phyloP scores from a whole-genome alignment of 129 eudicot species.

The Pittosporum tobira region DNA sequence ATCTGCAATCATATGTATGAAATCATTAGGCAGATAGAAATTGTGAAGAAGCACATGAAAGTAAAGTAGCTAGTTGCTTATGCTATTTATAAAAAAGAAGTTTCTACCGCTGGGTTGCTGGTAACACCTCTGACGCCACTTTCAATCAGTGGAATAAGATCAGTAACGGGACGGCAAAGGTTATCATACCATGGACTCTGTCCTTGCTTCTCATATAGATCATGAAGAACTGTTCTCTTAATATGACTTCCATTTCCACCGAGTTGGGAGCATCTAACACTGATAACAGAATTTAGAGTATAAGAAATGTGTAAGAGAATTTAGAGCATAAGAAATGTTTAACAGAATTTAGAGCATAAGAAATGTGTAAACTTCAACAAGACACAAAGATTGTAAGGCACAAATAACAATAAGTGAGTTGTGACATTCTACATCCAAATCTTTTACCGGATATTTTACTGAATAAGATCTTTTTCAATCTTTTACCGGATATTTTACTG shows the following conservation, averaged over 20 bases:
- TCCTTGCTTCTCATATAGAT: constrained; percentile 87
- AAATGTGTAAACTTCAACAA: neutral
- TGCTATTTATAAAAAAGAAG: neutral
- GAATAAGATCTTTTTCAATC: neutral
- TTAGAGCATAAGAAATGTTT: constrained; percentile 8
- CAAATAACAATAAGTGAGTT: neutral
- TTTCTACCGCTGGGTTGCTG: constrained; percentile 92
- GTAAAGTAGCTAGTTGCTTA: neutral
- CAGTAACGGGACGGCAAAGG: constrained; percentile 93
- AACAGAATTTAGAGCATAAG: constrained; percentile 13
- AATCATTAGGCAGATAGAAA: neutral
- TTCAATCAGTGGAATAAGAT: constrained; percentile 78
- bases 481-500: neutral
- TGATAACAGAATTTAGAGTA: constrained; percentile 5
- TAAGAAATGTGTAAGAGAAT: no score
- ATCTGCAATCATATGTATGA: constrained; percentile 46
- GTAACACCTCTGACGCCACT: constrained; percentile 98
- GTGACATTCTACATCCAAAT: no score
- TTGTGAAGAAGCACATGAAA: neutral
- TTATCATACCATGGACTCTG: constrained; percentile 99
- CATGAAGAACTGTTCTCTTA: constrained; percentile 85
- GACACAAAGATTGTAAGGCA: neutral
- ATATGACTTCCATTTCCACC: constrained; percentile 63
- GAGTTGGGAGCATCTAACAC: constrained; percentile 62
- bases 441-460: neutral